These are phyloP conservation scores for Lactarius psammicola DNA, from an alignment of 768 basidiomycete species.

Conservation along the genomic window DNA sequence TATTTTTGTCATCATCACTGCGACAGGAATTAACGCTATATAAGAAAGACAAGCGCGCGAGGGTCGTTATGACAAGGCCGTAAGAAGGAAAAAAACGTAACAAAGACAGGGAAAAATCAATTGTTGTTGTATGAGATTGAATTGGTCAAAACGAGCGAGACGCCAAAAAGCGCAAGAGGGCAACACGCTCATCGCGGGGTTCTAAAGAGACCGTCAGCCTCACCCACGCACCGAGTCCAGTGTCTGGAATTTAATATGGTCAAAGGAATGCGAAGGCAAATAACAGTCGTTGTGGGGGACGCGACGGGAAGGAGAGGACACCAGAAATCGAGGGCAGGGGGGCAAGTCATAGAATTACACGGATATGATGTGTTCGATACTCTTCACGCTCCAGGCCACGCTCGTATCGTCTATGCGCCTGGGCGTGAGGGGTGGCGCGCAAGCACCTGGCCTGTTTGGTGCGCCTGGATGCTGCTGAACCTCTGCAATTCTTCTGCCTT, in stretches of 20 bases:
- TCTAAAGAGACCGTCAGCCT: constrained; percentile 1
- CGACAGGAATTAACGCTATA: constrained; percentile 8
- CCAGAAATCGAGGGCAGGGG: constrained; percentile 8
- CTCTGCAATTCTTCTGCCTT: constrained; percentile 83
- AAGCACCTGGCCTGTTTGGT: constrained; percentile 70
- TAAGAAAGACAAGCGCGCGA: constrained; percentile 8
- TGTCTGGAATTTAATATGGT: constrained; percentile 1
- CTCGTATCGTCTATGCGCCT: constrained; percentile 36
- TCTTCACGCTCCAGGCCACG: constrained; percentile 8
- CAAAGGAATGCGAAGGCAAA: neutral
- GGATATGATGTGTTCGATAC: neutral
- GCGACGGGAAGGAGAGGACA: constrained; percentile 1
- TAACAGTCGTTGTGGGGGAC: neutral
- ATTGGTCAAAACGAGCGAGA: constrained; percentile 4
- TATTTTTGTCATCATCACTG: constrained; percentile 20
- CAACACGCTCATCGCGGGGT: neutral
- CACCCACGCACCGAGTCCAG: constrained; percentile 10
- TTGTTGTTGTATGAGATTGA: neutral
- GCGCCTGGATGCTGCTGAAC: constrained; percentile 85
- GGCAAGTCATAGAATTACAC: constrained; percentile 20
- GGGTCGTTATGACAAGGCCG: constrained; percentile 8
- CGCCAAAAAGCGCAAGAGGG: neutral
- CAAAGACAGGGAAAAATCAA: neutral
- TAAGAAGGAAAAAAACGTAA: neutral
- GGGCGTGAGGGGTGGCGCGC: constrained; percentile 69